A percentile compares a stretch with the other conserved stretches of the same genome.
Evolutionary conservation across 2,329 filamentous ascomycete species (phyloP).

Genomic region (Fusarium xyrophilum): DNA sequence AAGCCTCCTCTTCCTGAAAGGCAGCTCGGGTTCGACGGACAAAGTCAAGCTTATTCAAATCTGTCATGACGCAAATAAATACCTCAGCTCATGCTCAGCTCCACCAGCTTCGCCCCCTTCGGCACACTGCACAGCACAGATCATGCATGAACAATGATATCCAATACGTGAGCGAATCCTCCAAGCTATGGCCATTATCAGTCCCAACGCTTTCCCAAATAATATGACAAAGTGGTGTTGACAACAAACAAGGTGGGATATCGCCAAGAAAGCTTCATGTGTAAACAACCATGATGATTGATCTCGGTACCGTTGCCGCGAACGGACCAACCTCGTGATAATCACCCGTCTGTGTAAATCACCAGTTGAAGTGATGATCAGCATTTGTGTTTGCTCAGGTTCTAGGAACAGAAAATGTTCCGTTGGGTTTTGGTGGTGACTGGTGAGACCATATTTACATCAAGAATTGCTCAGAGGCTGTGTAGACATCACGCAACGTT

Average conservation of each 20-base stretch:
- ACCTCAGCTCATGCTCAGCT: conserved; percentile 46
- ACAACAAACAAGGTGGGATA: background rate
- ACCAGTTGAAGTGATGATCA: background rate
- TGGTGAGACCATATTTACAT: background rate
- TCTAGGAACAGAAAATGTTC: background rate
- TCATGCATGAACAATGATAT: conserved; percentile 81
- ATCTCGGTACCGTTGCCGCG: background rate
- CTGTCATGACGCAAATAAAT: background rate
- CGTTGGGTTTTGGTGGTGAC: background rate
- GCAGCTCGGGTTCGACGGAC: background rate
- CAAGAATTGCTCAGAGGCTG: background rate
- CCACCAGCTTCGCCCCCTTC: conserved; percentile 72
- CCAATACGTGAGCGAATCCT: conserved; percentile 68
- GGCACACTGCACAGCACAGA: conserved; percentile 68
- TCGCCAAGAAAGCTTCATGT: background rate
- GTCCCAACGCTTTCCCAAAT: conserved; percentile 50
- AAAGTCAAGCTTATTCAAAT: background rate
- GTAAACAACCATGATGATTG: background rate
- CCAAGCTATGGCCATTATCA: conserved; percentile 71
- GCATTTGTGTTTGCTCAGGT: background rate
- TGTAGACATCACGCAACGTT: background rate
- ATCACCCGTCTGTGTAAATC: background rate
- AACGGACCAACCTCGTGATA: background rate
- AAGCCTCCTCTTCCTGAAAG: background rate
- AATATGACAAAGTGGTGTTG: background rate